Base-by-base conservation (phyloP, 148 eudicot species). In the Silene latifolia region DNA sequence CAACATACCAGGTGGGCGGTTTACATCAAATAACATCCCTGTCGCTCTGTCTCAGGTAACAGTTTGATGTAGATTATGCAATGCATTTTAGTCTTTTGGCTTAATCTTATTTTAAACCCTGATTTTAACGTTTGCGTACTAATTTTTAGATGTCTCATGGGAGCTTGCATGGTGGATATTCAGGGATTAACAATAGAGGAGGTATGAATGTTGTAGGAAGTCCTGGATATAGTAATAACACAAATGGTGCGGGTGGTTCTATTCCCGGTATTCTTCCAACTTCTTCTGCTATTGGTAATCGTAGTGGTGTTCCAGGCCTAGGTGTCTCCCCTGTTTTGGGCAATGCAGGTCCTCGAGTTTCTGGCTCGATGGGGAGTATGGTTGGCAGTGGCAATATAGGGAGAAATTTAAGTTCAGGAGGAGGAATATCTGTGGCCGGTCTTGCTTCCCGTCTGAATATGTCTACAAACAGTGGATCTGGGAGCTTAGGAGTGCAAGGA, bases 191-290 rank as follows among this genome's bases (percentile, higher is more conserved):
- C 72, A 90, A 85, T 87, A 89, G 99, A 82, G 97, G 96, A 67
- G 94, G 92, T 74, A 95, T 95, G 93, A 83, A 87, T 84, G 89
- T 92, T 82, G 90, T 89, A 72, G 98, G 98, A 79, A 90, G 77
- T 80, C 91, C 91, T 82, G 99, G 99, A 77, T 95, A 86, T 81
- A 86, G 76, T 85, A 84, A 84, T 83, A 86, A 76, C 79, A 42
- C 90, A 60, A 95, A 89, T 85, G 93, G 91, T 46, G 89, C 89
- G 77, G 94, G 96, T 70, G 96, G 97, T 76, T 95, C 99, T 11
- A 89, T 95, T 83, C 96, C 99, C 75, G 99, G 99, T 71, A 88
- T 95, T 81, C 88, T 92, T 64, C 89, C 99, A 47, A 89, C 91
- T 42, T 95, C 99, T 84, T 90, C 96, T 64, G 86, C 90, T 61